Evolutionary conservation across 371 early-diverging fungal genomes (phyloP), one percentile per base, ranked within the genome.

Genomic region (Sporodiniella umbellata): DNA sequence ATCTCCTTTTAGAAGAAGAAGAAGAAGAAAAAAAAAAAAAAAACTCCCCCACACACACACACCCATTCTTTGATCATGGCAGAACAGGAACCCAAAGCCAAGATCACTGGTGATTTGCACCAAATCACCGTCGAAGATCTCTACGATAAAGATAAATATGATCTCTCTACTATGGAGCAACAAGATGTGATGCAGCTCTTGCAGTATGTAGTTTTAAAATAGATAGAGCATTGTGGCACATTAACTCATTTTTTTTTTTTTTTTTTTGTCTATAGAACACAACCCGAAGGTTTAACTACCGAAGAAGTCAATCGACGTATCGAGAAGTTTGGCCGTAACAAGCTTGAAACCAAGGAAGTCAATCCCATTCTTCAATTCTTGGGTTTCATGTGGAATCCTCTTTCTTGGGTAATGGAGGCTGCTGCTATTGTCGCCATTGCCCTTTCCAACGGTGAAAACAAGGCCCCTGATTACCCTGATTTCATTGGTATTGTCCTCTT

Each of bases 331-430:
- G 88, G 88, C 24, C 62, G 42, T 45, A 88, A 88, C 66, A 76
- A 72, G 53, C 80, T 88, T 10, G 84, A 81, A 44, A 80, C 90
- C 46, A 86, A 85, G 73, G 85, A 84, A 72, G 70, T 83, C 45
- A 92, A 85, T 65, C 88, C 91, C 0, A 43, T 91, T 49, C 60
- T 90, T 55, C 83, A 86, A 78, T 94, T 94, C 78, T 72, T 92
- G 58, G 80, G 87, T 42, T 94, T 90, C 78, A 85, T 88, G 85
- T 84, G 85, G 84, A 85, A 85, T 54, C 86, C 88, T 42, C 76
- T 88, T 23, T 85, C 88, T 7, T 88, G 84, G 81, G 85, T 88
- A 42, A 88, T 88, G 85, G 88, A 88, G 66, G 84, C 85, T 21
- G 88, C 88, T 35, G 85, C 86, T n/a, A 59, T 86, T 48, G 85